Evolutionary conservation across 2,329 filamentous ascomycete species (phyloP).

Genomic region (Eutypella sp.): DNA sequence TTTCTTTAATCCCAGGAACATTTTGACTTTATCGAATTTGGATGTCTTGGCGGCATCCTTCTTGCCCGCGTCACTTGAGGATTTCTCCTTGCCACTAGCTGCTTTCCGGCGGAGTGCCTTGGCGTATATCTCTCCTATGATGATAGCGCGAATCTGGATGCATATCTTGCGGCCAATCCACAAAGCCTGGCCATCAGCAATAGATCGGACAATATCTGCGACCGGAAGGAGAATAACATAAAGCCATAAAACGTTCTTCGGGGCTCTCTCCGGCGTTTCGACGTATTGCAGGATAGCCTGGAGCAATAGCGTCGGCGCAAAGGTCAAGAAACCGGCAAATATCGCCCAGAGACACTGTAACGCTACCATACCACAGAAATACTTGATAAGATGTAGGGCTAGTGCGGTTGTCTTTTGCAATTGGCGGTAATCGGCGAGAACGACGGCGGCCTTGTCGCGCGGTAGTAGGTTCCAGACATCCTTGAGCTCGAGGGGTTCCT

Average conservation of each 20-base stretch:
- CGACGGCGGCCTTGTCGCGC: conserved; percentile 77
- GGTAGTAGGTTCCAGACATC: conserved; percentile 90
- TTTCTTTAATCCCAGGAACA: conserved; percentile 57
- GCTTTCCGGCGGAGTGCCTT: conserved; percentile 92
- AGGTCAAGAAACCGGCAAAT: conserved; percentile 77
- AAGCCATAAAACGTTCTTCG: conserved; percentile 87
- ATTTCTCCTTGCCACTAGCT: conserved; percentile 68
- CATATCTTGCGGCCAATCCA: conserved; percentile 95
- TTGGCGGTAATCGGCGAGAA: conserved; percentile 79
- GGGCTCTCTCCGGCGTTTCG: conserved; percentile 71
- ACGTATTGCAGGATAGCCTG: conserved; percentile 91
- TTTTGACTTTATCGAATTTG: conserved; percentile 47
- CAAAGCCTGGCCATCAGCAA: conserved; percentile 79
- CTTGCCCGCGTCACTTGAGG: conserved; percentile 56
- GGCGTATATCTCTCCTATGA: conserved; percentile 95
- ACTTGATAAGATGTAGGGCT: conserved; percentile 74
- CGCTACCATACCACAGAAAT: conserved; percentile 73
- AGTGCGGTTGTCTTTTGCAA: conserved; percentile 76
- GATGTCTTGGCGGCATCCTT: conserved; percentile 32
- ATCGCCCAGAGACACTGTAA: conserved; percentile 77
- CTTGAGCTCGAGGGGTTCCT: conserved; percentile 72
- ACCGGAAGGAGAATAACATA: conserved; percentile 88
- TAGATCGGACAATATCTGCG: conserved; percentile 74
- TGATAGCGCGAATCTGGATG: conserved; percentile 86
- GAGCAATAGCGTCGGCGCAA: conserved; percentile 84